A percentile compares a stretch with the other conserved stretches of the same genome.
phyloP scores from a whole-genome alignment of 2,329 filamentous ascomycete species.

The Graphiopsis chlorocephala region DNA sequence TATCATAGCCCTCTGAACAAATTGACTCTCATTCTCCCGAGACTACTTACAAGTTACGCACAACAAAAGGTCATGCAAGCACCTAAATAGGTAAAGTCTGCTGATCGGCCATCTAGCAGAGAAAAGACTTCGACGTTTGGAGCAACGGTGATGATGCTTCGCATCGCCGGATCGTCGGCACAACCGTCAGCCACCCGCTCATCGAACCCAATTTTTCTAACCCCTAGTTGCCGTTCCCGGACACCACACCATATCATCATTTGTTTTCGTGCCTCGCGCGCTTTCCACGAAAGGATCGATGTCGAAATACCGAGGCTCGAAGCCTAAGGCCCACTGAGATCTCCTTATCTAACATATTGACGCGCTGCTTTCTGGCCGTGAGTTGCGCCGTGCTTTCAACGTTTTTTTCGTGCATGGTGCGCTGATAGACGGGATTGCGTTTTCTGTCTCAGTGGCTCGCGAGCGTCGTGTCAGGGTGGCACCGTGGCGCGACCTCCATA shows the following conservation, averaged over 20 bases:
- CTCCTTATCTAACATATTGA: neutral
- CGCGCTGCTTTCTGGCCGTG: neutral
- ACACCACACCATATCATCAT: neutral
- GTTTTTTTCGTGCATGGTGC: neutral
- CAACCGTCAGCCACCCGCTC: neutral
- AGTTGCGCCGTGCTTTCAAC: conserved; percentile 8
- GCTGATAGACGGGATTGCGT: neutral
- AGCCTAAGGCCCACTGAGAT: neutral
- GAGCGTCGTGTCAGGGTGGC: neutral
- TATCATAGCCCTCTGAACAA: neutral
- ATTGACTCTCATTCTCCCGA: neutral
- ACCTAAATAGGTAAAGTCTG: neutral
- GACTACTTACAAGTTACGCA: no score
- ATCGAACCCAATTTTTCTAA: neutral
- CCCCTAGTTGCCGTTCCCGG: neutral
- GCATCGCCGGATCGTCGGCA: conserved; percentile 5
- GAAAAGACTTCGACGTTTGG: conserved; percentile 1
- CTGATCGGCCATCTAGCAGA: neutral
- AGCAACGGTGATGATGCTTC: neutral
- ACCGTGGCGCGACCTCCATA: neutral
- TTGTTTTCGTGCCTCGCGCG: neutral
- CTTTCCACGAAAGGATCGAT: neutral
- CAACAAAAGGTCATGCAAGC: neutral
- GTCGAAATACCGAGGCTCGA: neutral
- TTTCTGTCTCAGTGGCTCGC: neutral